These are phyloP conservation scores for Dothidotthia symphoricarpi DNA, from an alignment of 2,329 filamentous ascomycete species.

Conservation along the genomic window DNA sequence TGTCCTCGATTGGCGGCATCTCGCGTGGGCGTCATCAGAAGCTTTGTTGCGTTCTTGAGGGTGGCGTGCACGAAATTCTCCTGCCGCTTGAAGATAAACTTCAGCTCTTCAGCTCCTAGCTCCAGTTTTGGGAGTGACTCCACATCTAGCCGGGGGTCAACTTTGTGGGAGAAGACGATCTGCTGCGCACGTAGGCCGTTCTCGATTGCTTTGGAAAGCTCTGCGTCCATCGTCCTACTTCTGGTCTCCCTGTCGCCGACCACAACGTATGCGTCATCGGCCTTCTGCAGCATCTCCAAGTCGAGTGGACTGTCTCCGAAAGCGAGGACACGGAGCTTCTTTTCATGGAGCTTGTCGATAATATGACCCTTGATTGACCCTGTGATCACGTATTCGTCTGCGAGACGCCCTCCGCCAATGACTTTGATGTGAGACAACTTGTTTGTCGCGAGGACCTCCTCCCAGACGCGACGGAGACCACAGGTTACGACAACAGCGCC, in stretches of 20 bases:
- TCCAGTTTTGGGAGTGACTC: conserved; percentile 50
- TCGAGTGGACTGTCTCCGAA: conserved; percentile 63
- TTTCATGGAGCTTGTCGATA: conserved; percentile 44
- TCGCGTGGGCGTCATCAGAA: conserved; percentile 57
- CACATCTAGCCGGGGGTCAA: conserved; percentile 45
- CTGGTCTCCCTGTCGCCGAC: conserved; percentile 54
- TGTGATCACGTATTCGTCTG: conserved; percentile 53
- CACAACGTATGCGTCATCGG: conserved; percentile 57
- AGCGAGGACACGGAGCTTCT: conserved; percentile 50
- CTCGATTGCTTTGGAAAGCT: conserved; percentile 47
- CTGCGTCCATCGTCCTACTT: conserved; percentile 54
- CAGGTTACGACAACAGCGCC: conserved; percentile 56
- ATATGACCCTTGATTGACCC: conserved; percentile 51
- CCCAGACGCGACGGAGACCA: conserved; percentile 56
- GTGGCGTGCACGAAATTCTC: conserved; percentile 50
- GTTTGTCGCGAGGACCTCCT: conserved; percentile 50
- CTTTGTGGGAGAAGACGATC: conserved; percentile 45
- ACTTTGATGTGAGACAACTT: conserved; percentile 50
- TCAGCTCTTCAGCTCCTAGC: no score
- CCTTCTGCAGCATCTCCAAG: conserved; percentile 55
- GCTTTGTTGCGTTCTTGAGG: conserved; percentile 46
- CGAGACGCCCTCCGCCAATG: conserved; percentile 53
- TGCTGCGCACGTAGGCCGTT: conserved; percentile 51
- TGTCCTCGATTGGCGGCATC: conserved; percentile 50
- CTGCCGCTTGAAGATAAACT: conserved; percentile 16